phyloP scores from a whole-genome alignment of 2,329 filamentous ascomycete genomes.

The Talaromyces sp. region DNA sequence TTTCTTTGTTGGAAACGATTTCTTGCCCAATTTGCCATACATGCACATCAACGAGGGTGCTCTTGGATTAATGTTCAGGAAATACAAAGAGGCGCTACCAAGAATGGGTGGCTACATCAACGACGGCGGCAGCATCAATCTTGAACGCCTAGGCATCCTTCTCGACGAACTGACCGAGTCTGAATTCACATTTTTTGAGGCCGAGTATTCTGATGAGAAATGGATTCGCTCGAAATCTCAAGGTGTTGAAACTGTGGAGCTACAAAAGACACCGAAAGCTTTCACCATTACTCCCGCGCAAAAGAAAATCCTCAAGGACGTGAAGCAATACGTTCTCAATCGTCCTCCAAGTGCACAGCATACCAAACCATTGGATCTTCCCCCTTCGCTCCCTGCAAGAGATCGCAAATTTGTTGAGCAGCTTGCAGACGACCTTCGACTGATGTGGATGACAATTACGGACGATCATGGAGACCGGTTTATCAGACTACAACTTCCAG shows the following conservation, averaged over 20 bases:
- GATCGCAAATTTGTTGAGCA: conserved; percentile 94
- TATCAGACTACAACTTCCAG: conserved; percentile 58
- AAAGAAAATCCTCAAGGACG: conserved; percentile 71
- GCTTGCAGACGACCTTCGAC: conserved; percentile 63
- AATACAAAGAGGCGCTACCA: conserved; percentile 88
- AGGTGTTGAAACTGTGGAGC: conserved; percentile 61
- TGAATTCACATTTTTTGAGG: conserved; percentile 88
- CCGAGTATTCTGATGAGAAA: conserved; percentile 77
- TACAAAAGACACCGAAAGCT: conserved; percentile 51
- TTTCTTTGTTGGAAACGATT: conserved; percentile 99
- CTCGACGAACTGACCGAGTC: conserved; percentile 81
- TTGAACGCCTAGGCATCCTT: conserved; percentile 70
- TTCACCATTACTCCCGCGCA: conserved; percentile 75
- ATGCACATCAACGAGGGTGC: conserved; percentile 98
- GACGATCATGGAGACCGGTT: conserved; percentile 63
- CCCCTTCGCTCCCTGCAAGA: conserved; percentile 65
- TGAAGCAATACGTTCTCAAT: conserved; percentile 76
- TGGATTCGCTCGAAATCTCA: conserved; percentile 89
- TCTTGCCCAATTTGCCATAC: conserved; percentile 91
- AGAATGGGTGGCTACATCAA: conserved; percentile 93
- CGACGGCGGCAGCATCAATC: conserved; percentile 85
- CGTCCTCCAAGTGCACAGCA: conserved; percentile 49
- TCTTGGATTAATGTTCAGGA: conserved; percentile 91
- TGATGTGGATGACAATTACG: conserved; percentile 60
- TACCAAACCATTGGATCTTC: conserved; percentile 62